Percentiles rank a stretch among this genome's conserved stretches.
Evolutionary conservation across 2,329 filamentous ascomycete species (phyloP).

Genomic region (Sordariomycetes sp.): DNA sequence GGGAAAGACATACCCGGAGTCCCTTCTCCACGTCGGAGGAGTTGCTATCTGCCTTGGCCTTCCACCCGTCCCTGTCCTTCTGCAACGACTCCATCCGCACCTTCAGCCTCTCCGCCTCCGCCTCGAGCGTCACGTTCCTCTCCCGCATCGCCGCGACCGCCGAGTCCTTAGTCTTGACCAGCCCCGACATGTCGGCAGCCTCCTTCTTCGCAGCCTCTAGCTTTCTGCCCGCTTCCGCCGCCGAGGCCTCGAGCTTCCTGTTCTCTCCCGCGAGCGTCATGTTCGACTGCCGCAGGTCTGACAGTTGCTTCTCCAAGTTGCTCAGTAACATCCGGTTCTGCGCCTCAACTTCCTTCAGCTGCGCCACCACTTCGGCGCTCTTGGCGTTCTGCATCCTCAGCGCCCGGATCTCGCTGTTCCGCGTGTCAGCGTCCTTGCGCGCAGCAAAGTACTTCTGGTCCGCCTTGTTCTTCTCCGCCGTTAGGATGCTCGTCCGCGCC

Average conservation of each 20-base stretch:
- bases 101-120: conserved; percentile 69
- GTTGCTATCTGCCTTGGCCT: conserved; percentile 68
- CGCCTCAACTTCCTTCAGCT: conserved; percentile 81
- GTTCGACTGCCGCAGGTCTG: conserved; percentile 69
- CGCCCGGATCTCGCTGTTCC: conserved; percentile 66
- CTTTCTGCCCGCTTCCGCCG: conserved; percentile 54
- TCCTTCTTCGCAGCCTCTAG: conserved; percentile 65
- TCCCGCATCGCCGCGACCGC: conserved; percentile 35
- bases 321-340: conserved; percentile 62
- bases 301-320: conserved; percentile 83
- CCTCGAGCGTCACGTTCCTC: conserved; percentile 48
- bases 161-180: conserved; percentile 65
- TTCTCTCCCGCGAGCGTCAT: conserved; percentile 57
- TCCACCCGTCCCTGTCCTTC: conserved; percentile 78
- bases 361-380: conserved; percentile 84
- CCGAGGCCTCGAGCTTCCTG: conserved; percentile 60
- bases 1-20: conserved; percentile 57
- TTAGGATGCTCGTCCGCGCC: conserved; percentile 60
- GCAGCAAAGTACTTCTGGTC: conserved; percentile 97
- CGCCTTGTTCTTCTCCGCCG: conserved; percentile 86
- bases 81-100: conserved; percentile 64
- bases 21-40: conserved; percentile 73
- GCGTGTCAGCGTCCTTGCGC: conserved; percentile 83
- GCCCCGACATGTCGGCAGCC: conserved; percentile 59
- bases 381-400: conserved; percentile 75